Percentiles rank a stretch among this genome's conserved stretches.
Conservation (phyloP, 305 asterid genomes). For the Fraxinus angustifolia region DNA sequence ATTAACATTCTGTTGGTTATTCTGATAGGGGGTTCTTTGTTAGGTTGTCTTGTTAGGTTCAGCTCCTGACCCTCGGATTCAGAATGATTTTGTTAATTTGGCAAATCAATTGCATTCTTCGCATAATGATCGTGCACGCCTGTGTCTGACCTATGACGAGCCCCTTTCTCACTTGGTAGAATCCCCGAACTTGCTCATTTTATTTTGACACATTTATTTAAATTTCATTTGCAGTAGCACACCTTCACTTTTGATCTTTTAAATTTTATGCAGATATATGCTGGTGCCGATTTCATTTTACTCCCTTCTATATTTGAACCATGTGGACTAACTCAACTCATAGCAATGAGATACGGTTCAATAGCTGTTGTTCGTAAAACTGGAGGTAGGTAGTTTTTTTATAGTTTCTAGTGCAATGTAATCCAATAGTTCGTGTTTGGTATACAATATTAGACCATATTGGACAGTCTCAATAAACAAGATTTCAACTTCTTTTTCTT, state of each 20-base stretch:
- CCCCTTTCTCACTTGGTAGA: constrained; percentile 98
- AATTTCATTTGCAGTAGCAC: constrained; percentile 8
- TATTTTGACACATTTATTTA: constrained; percentile 6
- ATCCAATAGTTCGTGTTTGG: background rate
- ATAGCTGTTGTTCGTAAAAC: constrained; percentile 95
- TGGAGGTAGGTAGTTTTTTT: constrained; percentile 61
- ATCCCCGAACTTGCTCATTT: constrained; percentile 16
- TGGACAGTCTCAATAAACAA: background rate
- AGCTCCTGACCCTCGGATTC: constrained; percentile 95
- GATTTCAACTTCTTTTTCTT: background rate
- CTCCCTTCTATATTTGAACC: constrained; percentile 99
- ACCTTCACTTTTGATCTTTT: constrained; percentile 18
- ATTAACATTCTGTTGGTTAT: constrained; percentile 1
- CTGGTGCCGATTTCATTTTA: constrained; percentile 91
- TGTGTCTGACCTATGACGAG: constrained; percentile 88
- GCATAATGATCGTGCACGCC: constrained; percentile 72
- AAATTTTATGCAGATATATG: constrained; percentile 69
- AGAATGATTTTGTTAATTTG: constrained; percentile 82
- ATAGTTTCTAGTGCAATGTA: background rate
- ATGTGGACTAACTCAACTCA: constrained; percentile 98
- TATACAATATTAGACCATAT: background rate
- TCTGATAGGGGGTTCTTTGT: constrained; percentile 27
- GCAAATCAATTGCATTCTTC: constrained; percentile 81
- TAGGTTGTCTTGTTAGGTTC: constrained; percentile 96
- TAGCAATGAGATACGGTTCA: constrained; percentile 97